Evolutionary conservation across 2,329 filamentous ascomycete genomes (phyloP).

Genomic region (Thielaviopsis musarum): DNA sequence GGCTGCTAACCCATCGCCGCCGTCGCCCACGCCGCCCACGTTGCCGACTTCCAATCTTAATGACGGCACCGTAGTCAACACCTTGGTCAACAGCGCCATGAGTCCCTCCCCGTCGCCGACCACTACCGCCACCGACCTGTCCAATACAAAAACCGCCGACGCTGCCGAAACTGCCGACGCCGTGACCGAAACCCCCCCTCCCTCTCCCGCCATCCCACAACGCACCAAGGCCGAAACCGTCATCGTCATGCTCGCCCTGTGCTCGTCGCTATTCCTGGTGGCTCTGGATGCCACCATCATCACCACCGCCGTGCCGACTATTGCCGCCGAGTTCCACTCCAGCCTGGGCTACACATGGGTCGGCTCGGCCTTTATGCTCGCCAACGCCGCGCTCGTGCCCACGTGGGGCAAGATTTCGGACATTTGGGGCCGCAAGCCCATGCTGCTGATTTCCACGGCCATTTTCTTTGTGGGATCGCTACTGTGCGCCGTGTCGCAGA

Average conservation of each 20-base stretch:
- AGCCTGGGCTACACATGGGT: conserved; percentile 63
- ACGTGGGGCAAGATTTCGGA: conserved; percentile 52
- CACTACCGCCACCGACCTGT: background rate
- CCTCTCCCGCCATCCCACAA: background rate
- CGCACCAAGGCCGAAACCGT: conserved; percentile 24
- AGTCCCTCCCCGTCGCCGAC: background rate
- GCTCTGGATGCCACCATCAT: conserved; percentile 45
- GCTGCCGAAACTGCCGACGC: background rate
- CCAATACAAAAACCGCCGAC: background rate
- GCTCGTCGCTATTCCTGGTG: conserved; percentile 32
- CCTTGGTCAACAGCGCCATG: background rate
- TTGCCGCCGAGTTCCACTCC: conserved; percentile 45
- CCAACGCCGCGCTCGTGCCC: conserved; percentile 47
- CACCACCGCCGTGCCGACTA: conserved; percentile 49
- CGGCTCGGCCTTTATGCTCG: conserved; percentile 55
- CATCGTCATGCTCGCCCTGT: conserved; percentile 26
- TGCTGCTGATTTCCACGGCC: conserved; percentile 31
- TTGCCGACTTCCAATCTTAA: background rate
- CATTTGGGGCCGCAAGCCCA: conserved; percentile 40
- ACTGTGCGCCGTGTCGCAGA: conserved; percentile 32
- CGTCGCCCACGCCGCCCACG: background rate
- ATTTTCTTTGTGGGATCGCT: conserved; percentile 39
- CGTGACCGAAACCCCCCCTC: conserved; percentile 17
- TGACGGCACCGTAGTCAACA: background rate
- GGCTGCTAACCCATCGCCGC: background rate